Evolutionary conservation across 495 filamentous ascomycete genomes (phyloP).

Genomic region (Penicillium diatomitis): DNA sequence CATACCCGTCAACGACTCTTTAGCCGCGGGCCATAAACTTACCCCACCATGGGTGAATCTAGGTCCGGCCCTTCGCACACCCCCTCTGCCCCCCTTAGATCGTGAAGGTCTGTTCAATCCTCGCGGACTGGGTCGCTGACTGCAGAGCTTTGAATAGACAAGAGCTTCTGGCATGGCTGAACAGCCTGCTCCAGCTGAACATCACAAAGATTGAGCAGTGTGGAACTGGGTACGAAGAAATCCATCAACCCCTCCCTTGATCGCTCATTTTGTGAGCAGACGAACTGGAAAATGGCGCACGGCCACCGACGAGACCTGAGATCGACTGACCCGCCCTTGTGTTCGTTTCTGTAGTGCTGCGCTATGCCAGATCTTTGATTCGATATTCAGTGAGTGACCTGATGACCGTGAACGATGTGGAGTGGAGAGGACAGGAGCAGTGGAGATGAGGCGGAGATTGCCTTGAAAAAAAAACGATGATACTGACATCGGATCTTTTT

Average conservation of each 20-base stretch:
- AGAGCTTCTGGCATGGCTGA: constrained; percentile 93
- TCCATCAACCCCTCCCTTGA: constrained; percentile 8
- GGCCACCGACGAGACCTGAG: too few relatives aligned
- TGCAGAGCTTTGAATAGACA: constrained; percentile 51
- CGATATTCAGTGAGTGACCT: constrained; percentile 67
- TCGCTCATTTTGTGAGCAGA: not conserved
- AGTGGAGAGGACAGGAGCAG: not conserved
- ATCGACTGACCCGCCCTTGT: too few relatives aligned
- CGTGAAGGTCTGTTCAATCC: constrained; percentile 2
- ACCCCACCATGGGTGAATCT: constrained; percentile 49
- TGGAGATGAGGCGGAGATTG: too few relatives aligned
- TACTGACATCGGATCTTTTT: too few relatives aligned
- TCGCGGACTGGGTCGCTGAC: constrained; percentile 2
- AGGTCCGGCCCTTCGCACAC: constrained; percentile 28
- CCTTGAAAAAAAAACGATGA: too few relatives aligned
- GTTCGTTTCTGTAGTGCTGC: constrained; percentile 50
- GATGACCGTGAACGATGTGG: not conserved
- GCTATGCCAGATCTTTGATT: constrained; percentile 92
- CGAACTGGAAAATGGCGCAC: not conserved
- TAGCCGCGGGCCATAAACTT: constrained; percentile 8
- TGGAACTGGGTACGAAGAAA: constrained; percentile 74
- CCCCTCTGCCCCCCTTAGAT: constrained; percentile 4
- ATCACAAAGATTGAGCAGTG: constrained; percentile 98
- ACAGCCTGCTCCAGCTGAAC: constrained; percentile 94
- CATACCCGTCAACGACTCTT: constrained; percentile 1